Conservation (phyloP, 176 grass and related monocot species). For the Oropetium thomaeum region DNA sequence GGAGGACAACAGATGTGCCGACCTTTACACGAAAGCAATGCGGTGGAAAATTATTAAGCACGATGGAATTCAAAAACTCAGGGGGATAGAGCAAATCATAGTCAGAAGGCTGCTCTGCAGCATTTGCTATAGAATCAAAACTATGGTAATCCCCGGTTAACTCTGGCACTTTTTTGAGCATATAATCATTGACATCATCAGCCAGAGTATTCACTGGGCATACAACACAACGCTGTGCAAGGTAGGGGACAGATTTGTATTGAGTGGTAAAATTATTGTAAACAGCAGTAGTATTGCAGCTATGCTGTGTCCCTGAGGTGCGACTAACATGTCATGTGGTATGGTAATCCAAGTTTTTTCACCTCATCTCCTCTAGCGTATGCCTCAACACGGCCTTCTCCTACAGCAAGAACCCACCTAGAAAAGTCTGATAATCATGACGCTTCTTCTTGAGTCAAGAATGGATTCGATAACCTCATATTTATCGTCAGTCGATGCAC, state of each 20-base stretch:
- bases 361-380: no score
- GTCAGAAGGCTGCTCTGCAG: neutral
- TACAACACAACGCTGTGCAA: neutral
- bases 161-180: neutral
- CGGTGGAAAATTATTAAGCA: neutral
- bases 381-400: no score
- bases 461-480: no score
- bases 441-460: no score
- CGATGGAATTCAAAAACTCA: slow-evolving; percentile 3
- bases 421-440: no score
- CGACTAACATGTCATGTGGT: no score
- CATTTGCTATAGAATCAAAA: neutral
- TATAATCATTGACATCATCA: neutral
- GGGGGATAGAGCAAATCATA: neutral
- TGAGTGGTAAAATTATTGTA: no score
- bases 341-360: no score
- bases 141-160: slow-evolving; percentile 10
- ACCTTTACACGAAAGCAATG: slow-evolving; percentile 2
- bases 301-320: no score
- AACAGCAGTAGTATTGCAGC: no score
- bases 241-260: neutral
- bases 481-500: neutral
- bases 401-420: no score
- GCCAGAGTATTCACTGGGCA: neutral
- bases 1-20: neutral